Base-by-base conservation (phyloP, 345 rosid species). In the Cardamine occulta region DNA sequence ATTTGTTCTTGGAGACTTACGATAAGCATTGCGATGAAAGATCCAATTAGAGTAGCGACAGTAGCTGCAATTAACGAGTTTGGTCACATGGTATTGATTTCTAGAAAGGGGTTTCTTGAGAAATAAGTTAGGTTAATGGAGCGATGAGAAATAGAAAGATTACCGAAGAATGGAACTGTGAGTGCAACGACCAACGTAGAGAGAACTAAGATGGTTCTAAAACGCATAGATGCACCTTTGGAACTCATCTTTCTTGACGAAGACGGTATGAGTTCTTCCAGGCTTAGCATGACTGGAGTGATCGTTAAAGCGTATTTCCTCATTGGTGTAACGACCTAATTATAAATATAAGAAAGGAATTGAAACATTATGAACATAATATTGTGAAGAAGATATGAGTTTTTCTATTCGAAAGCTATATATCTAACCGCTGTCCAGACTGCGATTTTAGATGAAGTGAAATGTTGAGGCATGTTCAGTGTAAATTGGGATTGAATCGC, bases 271-370 rank as follows among this genome's bases (percentile, higher is more conserved):
- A 91, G 85, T 72, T 93, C 98, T 77, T 93, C 96, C 63, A 89
- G 56, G 77, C 93, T 77, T 80, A 85, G 64, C 18, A 92, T 87
- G 13, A 93, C 81, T 1, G 93, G 97, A 54, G 83, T 80, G 39
- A 91, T 73, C 7, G 93, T 91, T 81, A 91, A 73, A 10, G 93
- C 91, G 70, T 85, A 91, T 84, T 91, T 93, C 19, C 91, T 79
- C 86, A 89, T 70, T 8, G 93, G 96, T 49, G 85, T 86, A 68
- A 89, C 80, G 31, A 88, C 87, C 97, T 91, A 73, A 66, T 75
- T 58, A 26, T 23, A 40, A 18, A 26, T 26, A 44, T 14, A 21
- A 0, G 1, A 23, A 40, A 55, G 3, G 7, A 44, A 19, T 2
- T 29, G 35, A 23, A 11, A 4, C 2, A 32, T 8, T 3, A 17